A percentile compares a stretch with the other conserved stretches of the same genome.
These are phyloP conservation scores for Grigorovia yakushimaensis DNA, from an alignment of 805 yeast genomes.

Conservation along the genomic window DNA sequence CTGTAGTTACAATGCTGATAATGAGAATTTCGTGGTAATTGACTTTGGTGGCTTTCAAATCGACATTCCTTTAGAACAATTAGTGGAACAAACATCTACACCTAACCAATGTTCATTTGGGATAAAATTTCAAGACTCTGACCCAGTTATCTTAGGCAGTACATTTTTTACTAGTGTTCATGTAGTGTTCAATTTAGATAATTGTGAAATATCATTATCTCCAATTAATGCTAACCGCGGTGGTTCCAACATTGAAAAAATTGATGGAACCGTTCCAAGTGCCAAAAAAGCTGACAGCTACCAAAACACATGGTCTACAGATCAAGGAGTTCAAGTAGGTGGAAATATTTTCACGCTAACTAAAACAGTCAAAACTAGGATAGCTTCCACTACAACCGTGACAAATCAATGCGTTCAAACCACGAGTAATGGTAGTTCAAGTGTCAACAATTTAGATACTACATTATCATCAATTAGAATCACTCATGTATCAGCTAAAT, in stretches of 20 bases:
- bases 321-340: conserved; percentile 16
- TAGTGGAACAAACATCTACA: conserved; percentile 18
- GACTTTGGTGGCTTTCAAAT: conserved; percentile 53
- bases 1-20: conserved; percentile 32
- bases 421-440: no score
- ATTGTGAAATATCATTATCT: conserved; percentile 46
- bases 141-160: conserved; percentile 41
- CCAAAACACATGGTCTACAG: conserved; percentile 35
- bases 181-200: conserved; percentile 57
- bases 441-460: no score
- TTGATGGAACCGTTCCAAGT: conserved; percentile 32
- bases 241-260: conserved; percentile 17
- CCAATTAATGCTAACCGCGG: conserved; percentile 28
- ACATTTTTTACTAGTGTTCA: conserved; percentile 49
- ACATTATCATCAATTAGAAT: no score
- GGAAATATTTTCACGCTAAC: conserved; percentile 27
- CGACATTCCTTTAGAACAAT: conserved; percentile 37
- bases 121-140: conserved; percentile 20
- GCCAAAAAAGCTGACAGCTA: conserved; percentile 41
- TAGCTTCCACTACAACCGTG: no score
- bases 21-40: conserved; percentile 31
- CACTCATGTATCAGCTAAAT: no score
- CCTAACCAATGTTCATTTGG: conserved; percentile 36
- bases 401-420: no score
- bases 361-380: no score